Base-by-base conservation (phyloP, 352 stramenopile species). In the Pythium folliculosum region DNA sequence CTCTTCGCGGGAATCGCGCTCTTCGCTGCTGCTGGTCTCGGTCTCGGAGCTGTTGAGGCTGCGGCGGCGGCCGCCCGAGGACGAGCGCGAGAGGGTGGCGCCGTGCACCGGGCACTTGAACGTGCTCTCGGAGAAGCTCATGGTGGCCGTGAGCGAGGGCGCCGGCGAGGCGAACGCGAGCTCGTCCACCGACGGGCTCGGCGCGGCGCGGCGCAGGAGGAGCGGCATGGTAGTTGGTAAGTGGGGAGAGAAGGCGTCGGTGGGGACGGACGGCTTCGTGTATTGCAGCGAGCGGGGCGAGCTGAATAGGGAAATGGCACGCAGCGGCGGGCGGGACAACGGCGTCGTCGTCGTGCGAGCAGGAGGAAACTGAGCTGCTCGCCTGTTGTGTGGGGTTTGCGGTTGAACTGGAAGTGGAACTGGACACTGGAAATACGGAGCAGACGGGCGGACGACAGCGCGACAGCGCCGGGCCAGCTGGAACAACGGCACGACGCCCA, bases 141-240 rank as follows among this genome's bases (percentile, higher is more conserved):
- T 43, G 0, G 67, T 35, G 14, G 59, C 69, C 0, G 68, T 44
- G n/a, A 84, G 62, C 50, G 78, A 75, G 10, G 69, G 67, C 13
- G 70, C 65, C 3, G 73, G 72, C 54, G 79, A 63, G 0, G 76
- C 57, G 65, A 89, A 81, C 44, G 80, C 75, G 53, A 94, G 86
- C 72, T 92, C 79, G 43, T 92, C 84, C 40, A 92, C 81, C 21
- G 81, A 86, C 2, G 84, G 84, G 57, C 82, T 90, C 12, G 86
- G 84, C 22, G 86, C 86, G 22, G 81, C 76, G 44, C 78, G 71
- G 53, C 86, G 81, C 55, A 94, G 59, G 10, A 94, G 76, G 27
- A 89, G 75, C 69, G 86, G 86, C 86, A 94, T 94, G n/a, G 44
- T 14, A 16, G 44, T 4, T 13, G 44, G 19, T 1, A 25, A 32